phyloP scores from a whole-genome alignment of 495 filamentous ascomycete genomes.

The Tuber calosporum region DNA sequence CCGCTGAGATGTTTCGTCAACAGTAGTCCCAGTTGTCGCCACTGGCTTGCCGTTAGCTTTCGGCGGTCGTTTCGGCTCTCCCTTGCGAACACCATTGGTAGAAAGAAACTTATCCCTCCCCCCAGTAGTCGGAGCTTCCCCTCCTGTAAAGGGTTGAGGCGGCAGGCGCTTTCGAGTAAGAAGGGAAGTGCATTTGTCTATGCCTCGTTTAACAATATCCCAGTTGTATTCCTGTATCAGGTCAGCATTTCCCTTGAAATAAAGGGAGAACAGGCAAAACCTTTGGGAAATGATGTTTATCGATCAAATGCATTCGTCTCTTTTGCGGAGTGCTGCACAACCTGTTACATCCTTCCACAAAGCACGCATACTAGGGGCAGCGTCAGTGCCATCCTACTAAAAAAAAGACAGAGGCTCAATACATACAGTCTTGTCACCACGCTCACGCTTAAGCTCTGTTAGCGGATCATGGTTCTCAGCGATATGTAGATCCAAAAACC shows the following conservation, averaged over 20 bases:
- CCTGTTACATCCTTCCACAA: conserved; percentile 79
- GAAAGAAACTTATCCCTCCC: conserved; percentile 22
- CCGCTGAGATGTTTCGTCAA: conserved; percentile 6
- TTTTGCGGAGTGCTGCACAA: conserved; percentile 79
- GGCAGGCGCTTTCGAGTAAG: conserved; percentile 50
- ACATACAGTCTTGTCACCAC: conserved; percentile 80
- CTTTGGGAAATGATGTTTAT: conserved; percentile 89
- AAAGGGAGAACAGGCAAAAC: conserved; percentile 39
- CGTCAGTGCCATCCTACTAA: conserved; percentile 9
- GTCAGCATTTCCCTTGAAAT: conserved; percentile 8
- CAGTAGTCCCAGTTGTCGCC: neutral
- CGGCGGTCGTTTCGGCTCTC: neutral
- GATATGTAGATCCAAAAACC: conserved; percentile 75
- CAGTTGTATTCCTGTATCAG: conserved; percentile 70
- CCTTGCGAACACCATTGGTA: neutral
- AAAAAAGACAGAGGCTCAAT: neutral
- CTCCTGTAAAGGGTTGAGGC: conserved; percentile 41
- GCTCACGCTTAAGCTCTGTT: conserved; percentile 58
- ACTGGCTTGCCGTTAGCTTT: neutral
- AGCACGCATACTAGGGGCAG: conserved; percentile 66
- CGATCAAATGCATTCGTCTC: conserved; percentile 75
- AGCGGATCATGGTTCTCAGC: conserved; percentile 87
- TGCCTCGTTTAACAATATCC: conserved; percentile 74
- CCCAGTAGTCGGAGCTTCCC: conserved; percentile 26
- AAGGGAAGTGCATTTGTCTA: conserved; percentile 75